Evolutionary conservation across 495 filamentous ascomycete genomes (phyloP).

Genomic region (Extremus antarcticus): DNA sequence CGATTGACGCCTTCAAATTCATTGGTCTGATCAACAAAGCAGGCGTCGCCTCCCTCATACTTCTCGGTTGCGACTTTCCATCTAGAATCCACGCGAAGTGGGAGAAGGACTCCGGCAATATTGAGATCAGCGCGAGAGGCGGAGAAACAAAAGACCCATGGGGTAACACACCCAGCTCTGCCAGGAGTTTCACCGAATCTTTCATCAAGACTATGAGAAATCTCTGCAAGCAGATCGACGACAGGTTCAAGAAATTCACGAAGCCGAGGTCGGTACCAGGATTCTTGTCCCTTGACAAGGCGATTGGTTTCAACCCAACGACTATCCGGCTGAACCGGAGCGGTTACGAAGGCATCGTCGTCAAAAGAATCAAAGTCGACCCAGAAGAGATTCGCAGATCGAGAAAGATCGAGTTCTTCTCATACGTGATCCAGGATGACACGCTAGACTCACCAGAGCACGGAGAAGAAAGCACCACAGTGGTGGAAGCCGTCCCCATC

Average conservation of each 20-base stretch:
- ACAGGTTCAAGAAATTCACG: not conserved
- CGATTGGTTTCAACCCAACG: conserved; percentile 1
- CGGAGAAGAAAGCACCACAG: too few species aligned
- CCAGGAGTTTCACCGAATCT: conserved; percentile 1
- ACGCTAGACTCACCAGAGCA: too few species aligned
- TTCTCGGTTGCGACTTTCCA: conserved; percentile 5
- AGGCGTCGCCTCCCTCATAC: not conserved
- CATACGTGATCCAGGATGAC: not conserved
- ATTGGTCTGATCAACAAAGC: not conserved
- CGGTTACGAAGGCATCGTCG: not conserved
- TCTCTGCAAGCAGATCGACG: not conserved
- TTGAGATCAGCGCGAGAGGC: conserved; percentile 4
- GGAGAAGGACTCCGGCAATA: not conserved
- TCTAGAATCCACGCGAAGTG: not conserved
- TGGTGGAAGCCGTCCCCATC: too few species aligned
- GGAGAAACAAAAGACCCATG: not conserved
- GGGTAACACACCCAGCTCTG: not conserved
- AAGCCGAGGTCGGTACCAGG: not conserved
- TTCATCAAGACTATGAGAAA: not conserved
- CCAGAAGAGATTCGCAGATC: not conserved
- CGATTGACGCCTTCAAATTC: conserved; percentile 6
- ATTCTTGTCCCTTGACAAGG: not conserved
- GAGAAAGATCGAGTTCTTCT: conserved; percentile 1
- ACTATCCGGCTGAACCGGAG: not conserved
- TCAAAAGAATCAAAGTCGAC: not conserved